Percentiles rank a stretch among this genome's conserved stretches.
These are phyloP conservation scores for Acer campestre DNA, from an alignment of 345 rosid species.

Conservation along the genomic window DNA sequence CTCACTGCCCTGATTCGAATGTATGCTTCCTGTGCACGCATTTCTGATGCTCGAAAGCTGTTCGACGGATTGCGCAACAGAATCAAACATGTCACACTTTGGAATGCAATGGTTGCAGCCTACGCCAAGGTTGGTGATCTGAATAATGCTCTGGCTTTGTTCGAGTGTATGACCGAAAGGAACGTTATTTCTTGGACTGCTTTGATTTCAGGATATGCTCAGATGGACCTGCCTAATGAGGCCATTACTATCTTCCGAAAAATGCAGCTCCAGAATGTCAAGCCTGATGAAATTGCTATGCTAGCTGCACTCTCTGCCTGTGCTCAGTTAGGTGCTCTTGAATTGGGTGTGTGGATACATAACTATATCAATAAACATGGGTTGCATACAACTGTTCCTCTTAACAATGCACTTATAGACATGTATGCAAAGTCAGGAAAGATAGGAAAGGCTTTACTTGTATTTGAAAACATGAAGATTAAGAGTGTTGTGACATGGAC, in stretches of 20 bases:
- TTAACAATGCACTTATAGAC: conserved; percentile 67
- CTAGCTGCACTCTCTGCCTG: conserved; percentile 72
- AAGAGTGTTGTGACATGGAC: conserved; percentile 76
- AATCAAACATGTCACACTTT: conserved; percentile 37
- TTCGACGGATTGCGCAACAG: conserved; percentile 45
- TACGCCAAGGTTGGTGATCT: conserved; percentile 52
- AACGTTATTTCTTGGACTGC: conserved; percentile 74
- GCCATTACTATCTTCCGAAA: conserved; percentile 56
- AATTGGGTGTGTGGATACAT: conserved; percentile 62
- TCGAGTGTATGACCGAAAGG: conserved; percentile 59
- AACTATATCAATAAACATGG: conserved; percentile 41
- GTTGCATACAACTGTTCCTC: conserved; percentile 39
- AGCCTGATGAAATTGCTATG: conserved; percentile 71
- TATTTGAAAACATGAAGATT: conserved; percentile 45
- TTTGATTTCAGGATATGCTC: conserved; percentile 64
- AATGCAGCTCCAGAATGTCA: conserved; percentile 58
- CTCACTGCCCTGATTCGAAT: conserved; percentile 58
- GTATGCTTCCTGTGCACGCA: conserved; percentile 37
- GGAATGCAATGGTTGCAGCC: conserved; percentile 67
- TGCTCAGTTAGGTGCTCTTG: conserved; percentile 62
- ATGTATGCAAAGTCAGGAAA: conserved; percentile 75
- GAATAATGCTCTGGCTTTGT: conserved; percentile 43
- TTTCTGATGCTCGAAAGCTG: conserved; percentile 54
- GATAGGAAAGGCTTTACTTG: conserved; percentile 53
- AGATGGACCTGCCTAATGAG: conserved; percentile 43